Evolutionary conservation across 1,139 yeast species (phyloP).

Genomic region (Neolecta irregularis): DNA sequence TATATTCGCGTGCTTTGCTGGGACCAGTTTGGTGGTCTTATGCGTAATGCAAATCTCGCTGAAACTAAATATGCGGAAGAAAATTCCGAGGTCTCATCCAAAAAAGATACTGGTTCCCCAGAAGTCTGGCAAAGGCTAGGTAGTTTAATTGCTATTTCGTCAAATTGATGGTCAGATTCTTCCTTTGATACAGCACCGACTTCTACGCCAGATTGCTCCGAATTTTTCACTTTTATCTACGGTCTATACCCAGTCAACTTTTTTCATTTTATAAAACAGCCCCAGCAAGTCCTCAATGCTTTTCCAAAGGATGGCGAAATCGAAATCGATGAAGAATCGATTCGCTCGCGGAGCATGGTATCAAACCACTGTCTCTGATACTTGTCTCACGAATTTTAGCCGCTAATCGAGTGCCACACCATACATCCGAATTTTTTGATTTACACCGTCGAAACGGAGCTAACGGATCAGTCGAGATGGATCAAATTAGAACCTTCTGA

Average conservation of each 20-base stretch:
- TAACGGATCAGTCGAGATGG: conserved; percentile 25
- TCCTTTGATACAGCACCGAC: conserved; percentile 11
- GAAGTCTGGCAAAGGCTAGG: conserved; percentile 6
- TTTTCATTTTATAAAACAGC: conserved; percentile 31
- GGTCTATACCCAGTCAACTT: conserved; percentile 48
- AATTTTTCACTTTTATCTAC: conserved; percentile 36
- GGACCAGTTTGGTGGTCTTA: conserved; percentile 18
- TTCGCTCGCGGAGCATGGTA: conserved; percentile 17
- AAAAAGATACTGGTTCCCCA: no score
- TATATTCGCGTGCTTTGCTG: conserved; percentile 34
- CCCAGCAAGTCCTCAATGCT: conserved; percentile 19
- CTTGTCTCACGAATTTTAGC: conserved; percentile 6
- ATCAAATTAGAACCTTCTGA: conserved; percentile 20
- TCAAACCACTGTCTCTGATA: background rate
- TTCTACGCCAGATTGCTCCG: conserved; percentile 16
- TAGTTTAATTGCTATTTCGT: conserved; percentile 1
- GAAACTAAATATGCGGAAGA: background rate
- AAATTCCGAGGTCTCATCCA: background rate
- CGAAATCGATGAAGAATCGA: conserved; percentile 23
- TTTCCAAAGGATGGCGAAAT: conserved; percentile 16
- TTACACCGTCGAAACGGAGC: conserved; percentile 29
- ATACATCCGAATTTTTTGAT: conserved; percentile 37
- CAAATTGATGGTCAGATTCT: conserved; percentile 7
- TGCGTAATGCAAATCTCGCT: background rate
- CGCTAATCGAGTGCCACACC: conserved; percentile 24